Evolutionary conservation across 257 asterid genomes (phyloP).

Genomic region (Solanum tacnaense): DNA sequence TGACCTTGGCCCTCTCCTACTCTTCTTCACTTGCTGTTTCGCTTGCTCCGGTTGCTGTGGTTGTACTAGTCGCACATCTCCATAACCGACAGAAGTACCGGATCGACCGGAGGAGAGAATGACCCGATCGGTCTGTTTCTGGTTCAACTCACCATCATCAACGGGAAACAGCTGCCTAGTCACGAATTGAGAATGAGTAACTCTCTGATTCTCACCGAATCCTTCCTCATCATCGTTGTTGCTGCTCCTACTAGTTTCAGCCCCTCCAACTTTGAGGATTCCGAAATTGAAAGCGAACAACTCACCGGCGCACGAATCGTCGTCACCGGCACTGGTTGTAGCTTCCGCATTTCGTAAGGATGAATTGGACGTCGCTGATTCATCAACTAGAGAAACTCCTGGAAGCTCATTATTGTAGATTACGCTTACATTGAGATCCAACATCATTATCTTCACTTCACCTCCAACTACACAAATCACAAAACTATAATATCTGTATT

Average conservation of each 20-base stretch:
- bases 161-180: slow-evolving; percentile 57
- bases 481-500: neutral
- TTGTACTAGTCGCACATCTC: slow-evolving; percentile 5
- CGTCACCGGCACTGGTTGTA: slow-evolving; percentile 39
- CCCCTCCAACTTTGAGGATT: slow-evolving; percentile 21
- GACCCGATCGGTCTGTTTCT: slow-evolving; percentile 4
- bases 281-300: slow-evolving; percentile 30
- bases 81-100: neutral
- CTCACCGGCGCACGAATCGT: slow-evolving; percentile 25
- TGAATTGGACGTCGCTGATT: slow-evolving; percentile 32
- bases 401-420: slow-evolving; percentile 13
- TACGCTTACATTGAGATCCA: slow-evolving; percentile 52
- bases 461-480: neutral
- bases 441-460: slow-evolving; percentile 15
- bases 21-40: slow-evolving; percentile 35
- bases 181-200: slow-evolving; percentile 17
- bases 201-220: neutral
- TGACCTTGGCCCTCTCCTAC: slow-evolving; percentile 55
- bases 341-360: slow-evolving; percentile 31
- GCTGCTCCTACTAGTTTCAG: neutral
- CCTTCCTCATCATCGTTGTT: neutral
- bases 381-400: slow-evolving; percentile 1
- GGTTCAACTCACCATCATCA: neutral
- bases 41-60: slow-evolving; percentile 4
- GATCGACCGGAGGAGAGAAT: neutral